Conservation (phyloP, 179 eudicot genomes). For the Sideroxylon spinosum region DNA sequence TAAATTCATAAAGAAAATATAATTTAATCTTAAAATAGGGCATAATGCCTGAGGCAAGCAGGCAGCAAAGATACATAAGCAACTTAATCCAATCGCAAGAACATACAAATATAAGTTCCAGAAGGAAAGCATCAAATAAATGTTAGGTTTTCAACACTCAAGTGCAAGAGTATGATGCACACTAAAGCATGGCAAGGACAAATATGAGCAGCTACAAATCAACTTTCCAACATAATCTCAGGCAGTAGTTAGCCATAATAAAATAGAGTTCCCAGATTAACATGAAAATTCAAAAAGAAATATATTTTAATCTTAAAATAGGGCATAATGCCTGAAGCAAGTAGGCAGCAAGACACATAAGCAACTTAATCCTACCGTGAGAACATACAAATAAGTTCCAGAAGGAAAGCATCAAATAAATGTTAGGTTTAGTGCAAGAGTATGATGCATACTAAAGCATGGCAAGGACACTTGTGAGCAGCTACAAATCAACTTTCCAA, state of each 20-base stretch:
- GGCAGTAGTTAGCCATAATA: neutral
- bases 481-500: neutral
- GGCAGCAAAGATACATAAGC: no score
- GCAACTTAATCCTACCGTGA: neutral
- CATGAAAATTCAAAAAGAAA: neutral
- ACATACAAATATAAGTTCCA: neutral
- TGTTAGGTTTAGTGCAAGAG: neutral
- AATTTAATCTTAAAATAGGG: no score
- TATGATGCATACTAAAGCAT: neutral
- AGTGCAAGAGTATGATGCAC: neutral
- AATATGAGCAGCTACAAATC: neutral
- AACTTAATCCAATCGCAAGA: neutral
- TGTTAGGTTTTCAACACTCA: neutral
- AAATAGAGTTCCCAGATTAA: neutral
- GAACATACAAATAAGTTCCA: neutral
- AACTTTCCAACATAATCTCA: neutral
- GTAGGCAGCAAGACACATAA: no score
- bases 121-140: neutral
- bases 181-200: neutral
- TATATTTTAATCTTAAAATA: no score
- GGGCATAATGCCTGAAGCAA: no score
- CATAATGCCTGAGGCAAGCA: no score
- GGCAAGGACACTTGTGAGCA: neutral
- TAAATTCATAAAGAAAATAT: neutral
- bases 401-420: neutral